Evolutionary conservation across 495 filamentous ascomycete genomes (phyloP).

Genomic region (Cryomyces minteri): DNA sequence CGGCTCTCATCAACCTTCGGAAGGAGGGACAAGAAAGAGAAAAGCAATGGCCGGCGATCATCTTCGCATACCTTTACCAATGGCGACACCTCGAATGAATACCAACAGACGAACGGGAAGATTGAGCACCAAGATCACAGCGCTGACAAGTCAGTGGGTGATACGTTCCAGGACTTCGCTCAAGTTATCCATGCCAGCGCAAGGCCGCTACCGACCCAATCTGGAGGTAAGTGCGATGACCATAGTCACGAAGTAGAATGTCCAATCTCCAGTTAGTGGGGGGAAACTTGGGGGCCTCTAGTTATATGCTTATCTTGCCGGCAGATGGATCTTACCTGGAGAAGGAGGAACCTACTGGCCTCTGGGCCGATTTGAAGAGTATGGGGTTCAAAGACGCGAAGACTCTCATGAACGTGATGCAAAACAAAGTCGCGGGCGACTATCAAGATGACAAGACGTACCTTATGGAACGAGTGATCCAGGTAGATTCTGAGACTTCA

Average conservation of each 20-base stretch:
- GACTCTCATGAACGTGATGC: constrained; percentile 34
- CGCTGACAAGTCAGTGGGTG: constrained; percentile 21
- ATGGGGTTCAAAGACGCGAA: constrained; percentile 39
- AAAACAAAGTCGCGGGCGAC: constrained; percentile 34
- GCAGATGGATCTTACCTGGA: constrained; percentile 38
- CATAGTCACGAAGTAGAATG: background rate
- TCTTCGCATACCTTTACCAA: constrained; percentile 2
- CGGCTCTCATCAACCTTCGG: background rate
- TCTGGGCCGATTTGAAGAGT: constrained; percentile 43
- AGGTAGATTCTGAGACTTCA: background rate
- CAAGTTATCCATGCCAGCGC: constrained; percentile 46
- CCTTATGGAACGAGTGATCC: constrained; percentile 14
- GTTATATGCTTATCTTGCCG: too few relatives aligned
- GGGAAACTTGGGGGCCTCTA: too few relatives aligned
- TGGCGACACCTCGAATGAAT: too few relatives aligned
- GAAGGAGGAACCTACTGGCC: constrained; percentile 31
- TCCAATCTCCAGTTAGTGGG: too few relatives aligned
- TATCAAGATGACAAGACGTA: constrained; percentile 53
- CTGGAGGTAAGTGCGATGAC: too few relatives aligned
- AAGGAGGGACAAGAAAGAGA: background rate
- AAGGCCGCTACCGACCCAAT: constrained; percentile 47
- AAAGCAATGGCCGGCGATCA: background rate
- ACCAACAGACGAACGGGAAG: background rate
- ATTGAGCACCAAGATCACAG: constrained; percentile 10
- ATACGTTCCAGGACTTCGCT: constrained; percentile 39